Evolutionary conservation across 1,284 basidiomycete genomes (phyloP), one percentile per base, ranked within the genome.

Genomic region (Anthracocystis walkeri): DNA sequence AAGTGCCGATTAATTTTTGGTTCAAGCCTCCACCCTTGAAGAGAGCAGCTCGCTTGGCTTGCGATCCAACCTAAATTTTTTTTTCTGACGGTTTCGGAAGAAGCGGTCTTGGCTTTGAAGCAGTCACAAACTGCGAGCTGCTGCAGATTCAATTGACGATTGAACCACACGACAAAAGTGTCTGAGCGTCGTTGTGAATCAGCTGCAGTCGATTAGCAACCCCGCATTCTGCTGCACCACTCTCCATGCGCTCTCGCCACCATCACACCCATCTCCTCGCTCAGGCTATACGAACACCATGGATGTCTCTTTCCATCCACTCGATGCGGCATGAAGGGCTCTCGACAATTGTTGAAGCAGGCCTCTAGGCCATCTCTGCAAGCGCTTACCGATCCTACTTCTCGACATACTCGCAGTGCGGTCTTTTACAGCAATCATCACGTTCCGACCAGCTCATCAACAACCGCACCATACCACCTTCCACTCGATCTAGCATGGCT

Each of bases 261-360:
- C 57, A 56, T 44, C 55, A 40, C 5, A 10, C 18, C 5, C 25
- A 52, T 54, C 20, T 21, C 46, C 20, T 21, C 46, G 10, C 31
- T 16, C 23, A 18, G n/a, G 21, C n/a, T 35, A 33, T n/a, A 18
- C 6, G 1, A 11, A 21, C 52, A 53, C 50, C 58, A 71, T 71
- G 63, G 41, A n/a, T 18, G 12, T 35, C 20, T 38, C 46, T 25
- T 18, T 4, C 35, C 35, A 23, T 12, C 41, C 18, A 20, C 25
- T 40, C 41, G 48, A 27, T 50, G 55, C 56, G 52, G n/a, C 55
- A 71, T 71, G 68, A 71, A 55, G 55, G 33, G 42, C 40, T 35
- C 48, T 45, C 64, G 42, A 53, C 55, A 41, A 20, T 31, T 65
- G 25, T 42, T 52, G 41, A 59, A 51, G 6, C 33, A 35, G 40